A percentile compares a stretch with the other conserved stretches of the same genome.
Conservation (phyloP, 73 alveolate species). For the Paramecium sonneborni region DNA sequence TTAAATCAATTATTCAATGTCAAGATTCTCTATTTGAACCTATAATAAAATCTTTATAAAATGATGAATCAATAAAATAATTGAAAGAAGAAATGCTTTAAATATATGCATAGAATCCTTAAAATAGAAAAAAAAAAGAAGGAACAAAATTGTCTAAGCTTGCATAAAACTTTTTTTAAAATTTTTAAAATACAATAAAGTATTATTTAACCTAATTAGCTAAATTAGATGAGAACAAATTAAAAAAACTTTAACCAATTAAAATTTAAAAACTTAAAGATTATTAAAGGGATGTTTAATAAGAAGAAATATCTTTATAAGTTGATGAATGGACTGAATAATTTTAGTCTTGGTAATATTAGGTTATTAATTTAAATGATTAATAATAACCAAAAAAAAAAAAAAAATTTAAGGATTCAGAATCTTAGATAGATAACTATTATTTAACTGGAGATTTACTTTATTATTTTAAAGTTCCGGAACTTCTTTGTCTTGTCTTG, state of each 20-base stretch:
- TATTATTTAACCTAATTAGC: neutral
- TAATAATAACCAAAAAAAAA: slow-evolving; percentile 8
- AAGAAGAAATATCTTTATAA: neutral
- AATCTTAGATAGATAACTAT: neutral
- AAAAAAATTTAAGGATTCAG: neutral
- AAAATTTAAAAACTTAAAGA: slow-evolving; percentile 3
- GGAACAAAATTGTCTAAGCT: slow-evolving; percentile 8
- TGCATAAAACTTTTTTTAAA: neutral
- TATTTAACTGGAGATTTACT: neutral
- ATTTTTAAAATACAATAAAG: neutral
- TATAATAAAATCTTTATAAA: neutral
- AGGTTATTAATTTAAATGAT: neutral
- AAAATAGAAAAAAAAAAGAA: slow-evolving; percentile 9
- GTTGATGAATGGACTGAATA: neutral
- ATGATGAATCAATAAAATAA: slow-evolving; percentile 8
- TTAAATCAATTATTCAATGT: neutral
- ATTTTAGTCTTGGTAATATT: neutral
- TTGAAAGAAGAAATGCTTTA: neutral
- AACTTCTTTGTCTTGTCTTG: neutral
- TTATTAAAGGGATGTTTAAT: neutral
- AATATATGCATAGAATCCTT: slow-evolving; percentile 10
- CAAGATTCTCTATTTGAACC: neutral
- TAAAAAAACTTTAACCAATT: neutral
- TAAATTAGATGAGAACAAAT: neutral
- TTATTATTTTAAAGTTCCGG: slow-evolving; percentile 36